Conservation (phyloP, 164 flowering plant genomes). For the Annona squamosa region DNA sequence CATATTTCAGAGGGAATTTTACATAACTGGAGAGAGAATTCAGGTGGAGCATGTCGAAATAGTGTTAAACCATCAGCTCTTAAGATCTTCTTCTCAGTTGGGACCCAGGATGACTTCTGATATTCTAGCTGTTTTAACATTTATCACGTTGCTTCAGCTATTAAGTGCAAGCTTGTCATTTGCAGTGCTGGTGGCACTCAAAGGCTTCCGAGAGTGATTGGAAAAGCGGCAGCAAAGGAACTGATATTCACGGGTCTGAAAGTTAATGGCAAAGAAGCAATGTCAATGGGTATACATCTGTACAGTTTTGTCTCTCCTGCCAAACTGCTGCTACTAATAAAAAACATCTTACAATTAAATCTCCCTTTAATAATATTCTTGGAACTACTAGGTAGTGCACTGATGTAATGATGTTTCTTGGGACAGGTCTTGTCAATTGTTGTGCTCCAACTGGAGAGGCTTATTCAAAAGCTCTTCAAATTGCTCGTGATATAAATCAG, state of each 20-base stretch:
- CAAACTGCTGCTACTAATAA: not conserved
- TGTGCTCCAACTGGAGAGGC: slow-evolving; percentile 80
- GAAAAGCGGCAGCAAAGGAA: slow-evolving; percentile 77
- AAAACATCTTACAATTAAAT: not conserved
- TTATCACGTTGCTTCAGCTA: not conserved
- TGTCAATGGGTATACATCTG: slow-evolving; percentile 46
- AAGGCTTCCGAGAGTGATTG: slow-evolving; percentile 83
- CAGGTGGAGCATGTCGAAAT: too few species aligned
- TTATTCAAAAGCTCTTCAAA: slow-evolving; percentile 71
- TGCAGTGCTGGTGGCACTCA: slow-evolving; percentile 92
- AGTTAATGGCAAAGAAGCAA: slow-evolving; percentile 59
- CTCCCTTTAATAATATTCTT: not conserved
- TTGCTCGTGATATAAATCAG: slow-evolving; percentile 72
- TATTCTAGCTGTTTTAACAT: not conserved
- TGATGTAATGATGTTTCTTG: slow-evolving; percentile 1
- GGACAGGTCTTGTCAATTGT: slow-evolving; percentile 72
- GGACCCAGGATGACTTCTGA: too few species aligned
- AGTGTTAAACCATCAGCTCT: too few species aligned
- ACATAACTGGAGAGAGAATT: too few species aligned
- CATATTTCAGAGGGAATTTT: too few species aligned
- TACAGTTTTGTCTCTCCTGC: slow-evolving; percentile 1
- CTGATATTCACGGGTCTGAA: slow-evolving; percentile 83
- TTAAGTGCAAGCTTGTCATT: slow-evolving; percentile 4
- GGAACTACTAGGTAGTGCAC: slow-evolving; percentile 4
- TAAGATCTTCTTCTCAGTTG: too few species aligned